A percentile compares a stretch with the other conserved stretches of the same genome.
phyloP scores from a whole-genome alignment of 2,329 filamentous ascomycete genomes.

The Fusarium sp. region DNA sequence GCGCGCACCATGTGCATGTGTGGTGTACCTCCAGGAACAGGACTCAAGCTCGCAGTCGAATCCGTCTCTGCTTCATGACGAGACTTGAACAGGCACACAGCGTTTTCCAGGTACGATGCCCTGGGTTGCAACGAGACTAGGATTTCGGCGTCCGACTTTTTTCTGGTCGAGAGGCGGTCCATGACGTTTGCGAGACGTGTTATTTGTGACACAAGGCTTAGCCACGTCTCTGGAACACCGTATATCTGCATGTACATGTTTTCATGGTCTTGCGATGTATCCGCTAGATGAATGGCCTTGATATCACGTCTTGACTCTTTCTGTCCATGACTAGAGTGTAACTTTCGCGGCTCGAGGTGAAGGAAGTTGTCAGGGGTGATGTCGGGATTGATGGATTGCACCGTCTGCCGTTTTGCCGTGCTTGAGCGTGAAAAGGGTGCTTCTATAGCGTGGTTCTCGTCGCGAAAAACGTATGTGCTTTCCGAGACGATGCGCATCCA shows the following conservation, averaged over 20 bases:
- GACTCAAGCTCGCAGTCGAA: neutral
- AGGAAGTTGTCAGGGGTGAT: constrained; percentile 38
- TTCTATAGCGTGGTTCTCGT: constrained; percentile 30
- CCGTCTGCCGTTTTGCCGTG: neutral
- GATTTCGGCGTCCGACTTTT: constrained; percentile 21
- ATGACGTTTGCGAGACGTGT: constrained; percentile 36
- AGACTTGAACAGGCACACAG: constrained; percentile 35
- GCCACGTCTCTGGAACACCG: constrained; percentile 39
- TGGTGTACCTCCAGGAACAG: constrained; percentile 25
- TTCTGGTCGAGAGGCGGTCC: constrained; percentile 18
- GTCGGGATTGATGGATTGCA: constrained; percentile 25
- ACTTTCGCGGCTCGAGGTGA: constrained; percentile 32
- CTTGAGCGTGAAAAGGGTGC: constrained; percentile 4
- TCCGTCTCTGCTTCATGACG: constrained; percentile 13
- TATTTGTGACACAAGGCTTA: constrained; percentile 38
- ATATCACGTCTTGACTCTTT: constrained; percentile 25
- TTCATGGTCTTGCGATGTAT: constrained; percentile 30
- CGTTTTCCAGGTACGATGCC: constrained; percentile 35
- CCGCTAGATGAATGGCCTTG: constrained; percentile 34
- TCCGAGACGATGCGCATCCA: constrained; percentile 43
- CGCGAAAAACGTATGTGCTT: constrained; percentile 30
- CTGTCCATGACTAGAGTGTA: constrained; percentile 6
- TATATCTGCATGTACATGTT: constrained; percentile 44
- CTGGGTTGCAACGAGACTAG: constrained; percentile 27
- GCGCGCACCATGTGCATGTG: constrained; percentile 40